These are phyloP conservation scores for Lophiotrema nucula DNA, from an alignment of 495 filamentous ascomycete species.

Conservation along the genomic window DNA sequence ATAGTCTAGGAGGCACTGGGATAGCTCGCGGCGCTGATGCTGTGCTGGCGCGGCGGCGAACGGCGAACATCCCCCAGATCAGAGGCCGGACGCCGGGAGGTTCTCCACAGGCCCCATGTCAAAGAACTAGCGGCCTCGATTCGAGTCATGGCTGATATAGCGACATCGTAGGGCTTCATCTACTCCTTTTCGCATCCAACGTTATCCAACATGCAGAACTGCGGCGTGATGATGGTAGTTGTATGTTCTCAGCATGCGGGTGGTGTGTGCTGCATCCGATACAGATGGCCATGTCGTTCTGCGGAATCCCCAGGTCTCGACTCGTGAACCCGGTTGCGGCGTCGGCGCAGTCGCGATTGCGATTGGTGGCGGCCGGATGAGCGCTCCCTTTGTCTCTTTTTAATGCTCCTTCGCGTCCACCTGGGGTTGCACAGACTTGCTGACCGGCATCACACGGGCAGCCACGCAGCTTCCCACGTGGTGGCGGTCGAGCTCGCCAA, in stretches of 20 bases:
- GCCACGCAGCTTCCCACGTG: conserved; percentile 6
- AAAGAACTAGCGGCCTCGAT: not conserved
- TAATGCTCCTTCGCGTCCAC: too few species aligned
- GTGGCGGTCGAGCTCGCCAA: not conserved
- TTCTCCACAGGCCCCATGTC: not conserved
- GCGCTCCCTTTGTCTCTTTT: not conserved
- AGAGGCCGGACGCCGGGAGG: not conserved
- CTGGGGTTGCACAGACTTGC: conserved; percentile 9
- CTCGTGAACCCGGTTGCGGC: not conserved
- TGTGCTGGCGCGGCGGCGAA: too few species aligned
- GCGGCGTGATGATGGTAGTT: not conserved
- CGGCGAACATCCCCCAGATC: conserved; percentile 5
- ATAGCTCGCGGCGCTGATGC: not conserved
- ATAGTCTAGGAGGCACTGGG: not conserved
- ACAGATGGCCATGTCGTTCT: not conserved
- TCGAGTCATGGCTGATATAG: not conserved
- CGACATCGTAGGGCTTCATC: not conserved
- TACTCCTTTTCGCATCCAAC: not conserved
- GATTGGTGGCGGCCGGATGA: not conserved
- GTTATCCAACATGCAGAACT: not conserved
- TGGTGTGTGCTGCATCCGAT: not conserved
- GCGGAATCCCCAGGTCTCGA: not conserved
- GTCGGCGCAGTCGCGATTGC: not conserved
- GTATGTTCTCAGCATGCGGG: too few species aligned
- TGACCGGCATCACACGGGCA: not conserved